phyloP scores from a whole-genome alignment of 1,284 basidiomycete species.

The Heterobasidion irregulare region DNA sequence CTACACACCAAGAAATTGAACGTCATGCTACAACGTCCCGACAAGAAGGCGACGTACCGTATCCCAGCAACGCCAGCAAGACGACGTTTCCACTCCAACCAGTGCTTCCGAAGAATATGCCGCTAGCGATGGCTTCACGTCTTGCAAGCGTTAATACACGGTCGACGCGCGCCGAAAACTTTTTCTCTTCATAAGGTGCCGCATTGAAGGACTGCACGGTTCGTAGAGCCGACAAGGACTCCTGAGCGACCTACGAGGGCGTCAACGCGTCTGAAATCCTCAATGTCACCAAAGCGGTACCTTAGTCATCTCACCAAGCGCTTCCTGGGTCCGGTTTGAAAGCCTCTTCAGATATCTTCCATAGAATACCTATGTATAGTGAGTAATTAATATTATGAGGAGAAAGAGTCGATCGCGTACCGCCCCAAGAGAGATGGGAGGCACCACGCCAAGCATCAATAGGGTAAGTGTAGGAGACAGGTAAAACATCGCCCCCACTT shows the following conservation, averaged over 20 bases:
- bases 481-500: conserved; percentile 94
- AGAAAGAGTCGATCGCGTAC: conserved; percentile 34
- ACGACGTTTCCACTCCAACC: conserved; percentile 96
- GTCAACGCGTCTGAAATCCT: not conserved
- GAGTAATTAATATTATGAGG: not conserved
- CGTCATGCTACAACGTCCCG: not conserved
- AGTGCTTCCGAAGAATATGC: conserved; percentile 89
- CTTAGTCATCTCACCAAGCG: conserved; percentile 92
- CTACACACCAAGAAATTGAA: conserved; percentile 24
- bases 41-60: conserved; percentile 45
- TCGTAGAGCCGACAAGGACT: conserved; percentile 87
- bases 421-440: conserved; percentile 91
- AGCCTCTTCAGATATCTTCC: conserved; percentile 91
- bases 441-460: conserved; percentile 91
- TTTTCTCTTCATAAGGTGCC: conserved; percentile 60
- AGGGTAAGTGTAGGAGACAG: conserved; percentile 86
- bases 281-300: conserved; percentile 21
- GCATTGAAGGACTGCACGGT: conserved; percentile 93
- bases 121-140: conserved; percentile 87
- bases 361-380: conserved; percentile 69
- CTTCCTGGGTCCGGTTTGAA: conserved; percentile 89
- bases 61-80: conserved; percentile 82
- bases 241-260: conserved; percentile 59
- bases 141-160: conserved; percentile 71
- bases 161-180: conserved; percentile 62